Percentiles rank a stretch among this genome's conserved stretches.
phyloP scores from a whole-genome alignment of 1,139 yeast species.

The Kodamaea alishanica region DNA sequence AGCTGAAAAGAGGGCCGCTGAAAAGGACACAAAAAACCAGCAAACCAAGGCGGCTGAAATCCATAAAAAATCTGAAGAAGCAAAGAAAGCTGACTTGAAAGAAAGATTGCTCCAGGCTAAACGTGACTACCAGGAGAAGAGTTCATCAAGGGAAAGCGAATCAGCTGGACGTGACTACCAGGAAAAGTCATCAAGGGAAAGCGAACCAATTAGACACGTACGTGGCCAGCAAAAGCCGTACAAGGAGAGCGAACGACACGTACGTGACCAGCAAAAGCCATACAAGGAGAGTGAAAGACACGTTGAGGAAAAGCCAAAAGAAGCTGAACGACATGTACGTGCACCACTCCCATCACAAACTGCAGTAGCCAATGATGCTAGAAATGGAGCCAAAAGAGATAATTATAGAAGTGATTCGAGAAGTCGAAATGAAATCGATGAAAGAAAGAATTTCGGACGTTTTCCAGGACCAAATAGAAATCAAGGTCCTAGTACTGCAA shows the following conservation, averaged over 20 bases:
- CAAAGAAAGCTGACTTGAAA: constrained; percentile 14
- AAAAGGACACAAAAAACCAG: constrained; percentile 5
- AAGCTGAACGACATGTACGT: constrained; percentile 3
- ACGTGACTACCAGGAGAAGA: constrained; percentile 17
- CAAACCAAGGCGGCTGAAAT: constrained; percentile 1
- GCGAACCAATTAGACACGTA: constrained; percentile 4
- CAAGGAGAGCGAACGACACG: constrained; percentile 3
- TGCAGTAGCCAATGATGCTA: constrained; percentile 6
- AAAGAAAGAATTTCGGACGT: neutral
- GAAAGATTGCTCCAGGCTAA: constrained; percentile 24
- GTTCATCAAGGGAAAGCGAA: constrained; percentile 4
- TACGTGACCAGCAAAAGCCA: constrained; percentile 1
- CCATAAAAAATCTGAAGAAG: constrained; percentile 4
- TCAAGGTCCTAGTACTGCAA: neutral
- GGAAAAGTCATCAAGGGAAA: constrained; percentile 4
- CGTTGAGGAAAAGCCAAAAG: constrained; percentile 5
- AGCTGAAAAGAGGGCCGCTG: constrained; percentile 1
- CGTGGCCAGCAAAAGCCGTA: constrained; percentile 8
- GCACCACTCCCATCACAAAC: constrained; percentile 19
- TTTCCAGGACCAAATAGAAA: neutral
- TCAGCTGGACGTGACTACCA: neutral
- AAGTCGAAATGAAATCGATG: constrained; percentile 1
- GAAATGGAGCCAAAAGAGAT: constrained; percentile 2
- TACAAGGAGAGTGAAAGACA: constrained; percentile 7
- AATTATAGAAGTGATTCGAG: constrained; percentile 2